Evolutionary conservation across 441 rosid species (phyloP).

Genomic region (Pelargonium fulgidum): DNA sequence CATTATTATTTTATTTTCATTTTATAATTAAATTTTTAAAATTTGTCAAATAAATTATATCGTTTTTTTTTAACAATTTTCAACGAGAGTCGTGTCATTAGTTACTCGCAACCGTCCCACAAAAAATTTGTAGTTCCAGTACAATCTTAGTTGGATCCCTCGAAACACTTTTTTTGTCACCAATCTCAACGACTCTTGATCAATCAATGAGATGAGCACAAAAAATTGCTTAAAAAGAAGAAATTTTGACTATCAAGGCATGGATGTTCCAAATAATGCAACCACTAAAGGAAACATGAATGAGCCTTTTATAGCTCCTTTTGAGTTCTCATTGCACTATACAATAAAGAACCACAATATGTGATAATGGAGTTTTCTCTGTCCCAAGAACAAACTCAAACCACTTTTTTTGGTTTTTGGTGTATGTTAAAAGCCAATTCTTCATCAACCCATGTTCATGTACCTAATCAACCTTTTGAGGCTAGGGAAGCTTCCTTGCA

Average conservation of each 20-base stretch:
- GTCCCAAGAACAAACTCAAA: background rate
- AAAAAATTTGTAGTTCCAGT: background rate
- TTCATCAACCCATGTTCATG: slow-evolving; percentile 1
- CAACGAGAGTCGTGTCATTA: no score
- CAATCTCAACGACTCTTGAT: slow-evolving; percentile 2
- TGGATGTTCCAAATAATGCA: slow-evolving; percentile 1
- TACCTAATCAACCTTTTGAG: slow-evolving; percentile 1
- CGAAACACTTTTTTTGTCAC: background rate
- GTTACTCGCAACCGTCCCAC: background rate
- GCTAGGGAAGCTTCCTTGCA: background rate
- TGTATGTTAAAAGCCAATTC: background rate
- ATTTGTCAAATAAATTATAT: no score
- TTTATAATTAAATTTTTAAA: no score
- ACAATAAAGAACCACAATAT: background rate
- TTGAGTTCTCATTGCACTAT: no score
- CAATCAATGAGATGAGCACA: background rate
- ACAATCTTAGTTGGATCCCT: background rate
- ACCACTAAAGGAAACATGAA: slow-evolving; percentile 2
- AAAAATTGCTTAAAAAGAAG: slow-evolving; percentile 1
- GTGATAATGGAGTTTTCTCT: background rate
- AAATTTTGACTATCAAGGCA: background rate
- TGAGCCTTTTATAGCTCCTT: background rate
- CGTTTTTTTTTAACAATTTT: no score
- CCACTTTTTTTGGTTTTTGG: background rate
- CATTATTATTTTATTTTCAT: no score